Percentiles rank a stretch among this genome's conserved stretches.
These are phyloP conservation scores for Microbotryum saponariae DNA, from an alignment of 1,284 basidiomycete genomes.

Conservation along the genomic window DNA sequence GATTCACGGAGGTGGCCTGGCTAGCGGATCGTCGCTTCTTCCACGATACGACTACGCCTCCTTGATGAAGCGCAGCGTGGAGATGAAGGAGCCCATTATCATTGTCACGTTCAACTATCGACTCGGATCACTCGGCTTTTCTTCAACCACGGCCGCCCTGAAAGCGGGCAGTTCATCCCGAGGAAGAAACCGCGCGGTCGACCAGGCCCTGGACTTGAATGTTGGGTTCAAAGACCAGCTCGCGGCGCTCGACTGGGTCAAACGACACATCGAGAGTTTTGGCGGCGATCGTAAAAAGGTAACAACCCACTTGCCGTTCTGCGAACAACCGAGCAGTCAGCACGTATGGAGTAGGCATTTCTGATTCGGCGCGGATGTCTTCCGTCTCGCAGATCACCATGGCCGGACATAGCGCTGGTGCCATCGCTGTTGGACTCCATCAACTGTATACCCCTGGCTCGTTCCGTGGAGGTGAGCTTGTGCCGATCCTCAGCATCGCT, in stretches of 20 bases:
- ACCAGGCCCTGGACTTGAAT: constrained; percentile 27
- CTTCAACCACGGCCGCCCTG: constrained; percentile 15
- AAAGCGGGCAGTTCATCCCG: constrained; percentile 23
- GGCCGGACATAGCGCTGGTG: constrained; percentile 29
- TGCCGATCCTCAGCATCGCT: too few species aligned
- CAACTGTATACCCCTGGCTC: constrained; percentile 21
- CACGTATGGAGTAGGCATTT: not conserved
- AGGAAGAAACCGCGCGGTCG: not conserved
- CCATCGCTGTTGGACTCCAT: constrained; percentile 31
- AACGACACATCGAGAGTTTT: constrained; percentile 17
- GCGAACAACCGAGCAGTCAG: too few species aligned
- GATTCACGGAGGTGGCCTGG: constrained; percentile 27
- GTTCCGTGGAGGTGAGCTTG: constrained; percentile 12
- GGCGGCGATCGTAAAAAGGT: constrained; percentile 24
- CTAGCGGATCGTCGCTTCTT: constrained; percentile 17
- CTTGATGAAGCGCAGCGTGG: constrained; percentile 16
- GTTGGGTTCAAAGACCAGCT: constrained; percentile 31
- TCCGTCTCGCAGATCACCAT: constrained; percentile 12
- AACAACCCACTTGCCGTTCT: not conserved
- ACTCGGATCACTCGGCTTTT: constrained; percentile 27
- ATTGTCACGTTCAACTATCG: constrained; percentile 30
- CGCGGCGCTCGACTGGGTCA: constrained; percentile 23
- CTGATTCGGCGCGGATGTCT: not conserved
- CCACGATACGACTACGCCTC: constrained; percentile 19
- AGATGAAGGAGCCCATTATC: constrained; percentile 21